Evolutionary conservation across 2,329 filamentous ascomycete genomes (phyloP).

Genomic region (Colletotrichum higginsianum): DNA sequence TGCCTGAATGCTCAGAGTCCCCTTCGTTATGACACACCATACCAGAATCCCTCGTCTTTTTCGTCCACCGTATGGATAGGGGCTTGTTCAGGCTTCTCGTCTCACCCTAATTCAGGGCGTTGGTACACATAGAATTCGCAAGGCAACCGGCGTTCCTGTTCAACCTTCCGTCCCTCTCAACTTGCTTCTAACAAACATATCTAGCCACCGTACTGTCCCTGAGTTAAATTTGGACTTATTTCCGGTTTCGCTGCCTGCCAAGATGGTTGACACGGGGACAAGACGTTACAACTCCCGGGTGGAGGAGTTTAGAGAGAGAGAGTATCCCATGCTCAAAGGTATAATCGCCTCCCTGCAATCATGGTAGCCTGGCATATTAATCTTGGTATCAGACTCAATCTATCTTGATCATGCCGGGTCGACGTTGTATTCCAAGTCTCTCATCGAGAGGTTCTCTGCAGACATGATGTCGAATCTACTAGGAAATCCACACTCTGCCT

Average conservation of each 20-base stretch:
- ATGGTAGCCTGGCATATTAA: slow-evolving; percentile 35
- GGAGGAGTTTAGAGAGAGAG: slow-evolving; percentile 69
- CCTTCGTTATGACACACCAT: background rate
- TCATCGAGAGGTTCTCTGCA: slow-evolving; percentile 84
- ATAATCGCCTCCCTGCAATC: slow-evolving; percentile 36
- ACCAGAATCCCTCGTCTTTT: background rate
- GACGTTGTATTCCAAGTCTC: slow-evolving; percentile 84
- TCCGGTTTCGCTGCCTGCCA: background rate
- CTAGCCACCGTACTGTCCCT: background rate
- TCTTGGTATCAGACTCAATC: slow-evolving; percentile 69
- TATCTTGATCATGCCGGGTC: slow-evolving; percentile 98
- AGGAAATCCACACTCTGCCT: slow-evolving; percentile 93
- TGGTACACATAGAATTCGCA: background rate
- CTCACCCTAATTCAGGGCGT: slow-evolving; percentile 31
- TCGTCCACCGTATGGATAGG: background rate
- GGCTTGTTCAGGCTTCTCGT: slow-evolving; percentile 6
- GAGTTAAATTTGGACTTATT: background rate
- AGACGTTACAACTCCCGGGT: slow-evolving; percentile 70
- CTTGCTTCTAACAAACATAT: background rate
- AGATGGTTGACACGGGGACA: slow-evolving; percentile 12
- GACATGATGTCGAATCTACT: slow-evolving; percentile 86
- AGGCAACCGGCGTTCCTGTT: slow-evolving; percentile 1
- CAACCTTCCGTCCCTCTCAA: background rate
- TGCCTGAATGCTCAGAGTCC: background rate
- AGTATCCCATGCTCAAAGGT: slow-evolving; percentile 82